Evolutionary conservation across 176 grass and related monocot species (phyloP).

Genomic region (Musa schizocarpa): DNA sequence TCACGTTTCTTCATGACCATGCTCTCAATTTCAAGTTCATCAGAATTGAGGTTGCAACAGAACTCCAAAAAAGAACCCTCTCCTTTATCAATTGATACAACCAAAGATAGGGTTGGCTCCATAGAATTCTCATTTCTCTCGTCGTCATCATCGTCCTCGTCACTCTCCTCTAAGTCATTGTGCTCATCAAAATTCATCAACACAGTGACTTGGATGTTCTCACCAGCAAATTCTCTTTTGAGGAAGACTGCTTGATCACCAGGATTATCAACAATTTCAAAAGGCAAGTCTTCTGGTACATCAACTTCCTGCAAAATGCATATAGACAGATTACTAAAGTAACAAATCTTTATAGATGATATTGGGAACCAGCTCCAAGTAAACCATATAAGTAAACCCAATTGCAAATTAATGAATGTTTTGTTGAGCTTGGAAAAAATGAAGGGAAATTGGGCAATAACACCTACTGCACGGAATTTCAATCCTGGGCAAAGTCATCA

Average conservation of each 20-base stretch:
- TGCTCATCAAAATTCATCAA: slow-evolving; percentile 47
- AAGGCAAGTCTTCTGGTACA: slow-evolving; percentile 66
- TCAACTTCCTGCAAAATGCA: slow-evolving; percentile 49
- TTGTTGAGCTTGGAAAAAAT: no score
- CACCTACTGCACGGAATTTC: no score
- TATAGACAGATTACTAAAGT: neutral
- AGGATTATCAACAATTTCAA: slow-evolving; percentile 75
- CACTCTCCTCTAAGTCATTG: slow-evolving; percentile 33
- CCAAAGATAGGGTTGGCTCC: slow-evolving; percentile 52
- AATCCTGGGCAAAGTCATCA: no score
- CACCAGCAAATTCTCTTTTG: slow-evolving; percentile 45
- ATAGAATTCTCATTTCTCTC: slow-evolving; percentile 22
- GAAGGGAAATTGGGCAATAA: no score
- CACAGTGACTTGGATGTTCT: slow-evolving; percentile 63
- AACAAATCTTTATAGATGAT: neutral
- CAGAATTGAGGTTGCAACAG: slow-evolving; percentile 67
- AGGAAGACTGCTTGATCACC: slow-evolving; percentile 72
- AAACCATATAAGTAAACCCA: no score
- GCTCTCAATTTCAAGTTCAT: slow-evolving; percentile 66
- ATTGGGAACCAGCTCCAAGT: no score
- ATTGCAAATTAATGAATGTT: no score
- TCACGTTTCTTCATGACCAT: slow-evolving; percentile 47
- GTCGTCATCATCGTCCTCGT: slow-evolving; percentile 38
- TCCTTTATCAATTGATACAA: slow-evolving; percentile 57
- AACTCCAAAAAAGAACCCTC: slow-evolving; percentile 64